Percentiles rank a stretch among this genome's conserved stretches.
phyloP scores from a whole-genome alignment of 164 flowering plant genomes.

The Liriodendron chinense region DNA sequence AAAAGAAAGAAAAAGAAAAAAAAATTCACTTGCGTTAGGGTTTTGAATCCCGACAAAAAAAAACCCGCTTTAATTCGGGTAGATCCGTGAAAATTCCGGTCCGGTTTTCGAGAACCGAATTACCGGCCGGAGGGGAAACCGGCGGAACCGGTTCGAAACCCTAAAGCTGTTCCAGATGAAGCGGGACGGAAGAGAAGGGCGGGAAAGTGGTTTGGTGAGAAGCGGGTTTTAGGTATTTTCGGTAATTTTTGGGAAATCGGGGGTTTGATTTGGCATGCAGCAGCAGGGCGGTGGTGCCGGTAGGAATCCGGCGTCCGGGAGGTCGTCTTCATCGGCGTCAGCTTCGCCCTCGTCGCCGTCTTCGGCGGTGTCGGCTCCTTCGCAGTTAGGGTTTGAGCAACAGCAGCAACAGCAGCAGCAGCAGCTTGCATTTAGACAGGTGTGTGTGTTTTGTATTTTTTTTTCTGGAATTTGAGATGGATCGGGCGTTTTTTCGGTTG shows the following conservation, averaged over 20 bases:
- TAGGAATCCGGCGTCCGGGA: constrained; percentile 43
- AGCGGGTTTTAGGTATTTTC: no score
- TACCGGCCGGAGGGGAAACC: constrained; percentile 11
- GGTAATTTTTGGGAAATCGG: no score
- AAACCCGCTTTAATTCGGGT: neutral
- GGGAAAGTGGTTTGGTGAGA: neutral
- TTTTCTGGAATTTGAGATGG: neutral
- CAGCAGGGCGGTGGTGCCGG: constrained; percentile 68
- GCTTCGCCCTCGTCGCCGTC: constrained; percentile 60
- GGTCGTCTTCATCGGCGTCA: constrained; percentile 54
- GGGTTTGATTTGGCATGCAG: constrained; percentile 10
- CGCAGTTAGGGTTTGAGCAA: constrained; percentile 69
- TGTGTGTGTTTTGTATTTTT: constrained; percentile 1
- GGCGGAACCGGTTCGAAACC: constrained; percentile 7
- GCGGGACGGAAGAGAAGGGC: constrained; percentile 14
- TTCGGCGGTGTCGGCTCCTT: constrained; percentile 60
- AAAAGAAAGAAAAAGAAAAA: neutral
- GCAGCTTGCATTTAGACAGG: constrained; percentile 27
- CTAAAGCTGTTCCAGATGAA: constrained; percentile 14
- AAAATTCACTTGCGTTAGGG: constrained; percentile 10
- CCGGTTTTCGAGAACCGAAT: constrained; percentile 10
- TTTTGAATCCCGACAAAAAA: constrained; percentile 14
- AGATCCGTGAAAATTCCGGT: constrained; percentile 9
- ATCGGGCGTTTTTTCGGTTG: neutral
- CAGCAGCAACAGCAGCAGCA: constrained; percentile 39